Percentiles rank a stretch among this genome's conserved stretches.
Conservation (phyloP, 495 filamentous ascomycete genomes). For the Tuber umbilicatum region DNA sequence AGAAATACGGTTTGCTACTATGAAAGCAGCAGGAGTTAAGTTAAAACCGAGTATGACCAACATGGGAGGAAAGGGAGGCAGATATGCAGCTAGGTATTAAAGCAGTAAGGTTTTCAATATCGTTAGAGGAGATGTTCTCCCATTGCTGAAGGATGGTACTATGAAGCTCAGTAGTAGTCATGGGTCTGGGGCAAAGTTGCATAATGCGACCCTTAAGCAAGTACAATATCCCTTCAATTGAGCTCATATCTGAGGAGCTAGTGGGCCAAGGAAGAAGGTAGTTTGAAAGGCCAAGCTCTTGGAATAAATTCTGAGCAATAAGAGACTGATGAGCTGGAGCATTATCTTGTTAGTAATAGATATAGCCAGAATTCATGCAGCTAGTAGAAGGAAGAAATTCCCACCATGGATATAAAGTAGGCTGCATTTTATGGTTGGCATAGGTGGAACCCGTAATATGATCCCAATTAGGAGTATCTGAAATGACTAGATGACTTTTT, state of each 20-base stretch:
- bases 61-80: accelerated
- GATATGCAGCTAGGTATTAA: background rate
- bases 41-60: background rate
- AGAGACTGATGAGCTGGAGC: background rate
- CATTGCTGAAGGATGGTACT: conserved; percentile 1
- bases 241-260: conserved; percentile 11
- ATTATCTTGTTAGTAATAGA: conserved; percentile 8
- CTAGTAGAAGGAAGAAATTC: background rate
- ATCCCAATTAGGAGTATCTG: background rate
- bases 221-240: conserved; percentile 15
- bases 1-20: no score
- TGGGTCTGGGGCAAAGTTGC: background rate
- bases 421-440: background rate
- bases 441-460: background rate
- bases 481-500: background rate
- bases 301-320: background rate
- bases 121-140: background rate
- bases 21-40: background rate
- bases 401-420: background rate
- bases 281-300: conserved; percentile 3
- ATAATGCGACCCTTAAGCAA: conserved; percentile 9
- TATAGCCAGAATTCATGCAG: background rate
- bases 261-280: conserved; percentile 12
- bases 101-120: background rate
- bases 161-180: background rate